phyloP scores from a whole-genome alignment of 164 flowering plant genomes.

The Vitis rupestris region DNA sequence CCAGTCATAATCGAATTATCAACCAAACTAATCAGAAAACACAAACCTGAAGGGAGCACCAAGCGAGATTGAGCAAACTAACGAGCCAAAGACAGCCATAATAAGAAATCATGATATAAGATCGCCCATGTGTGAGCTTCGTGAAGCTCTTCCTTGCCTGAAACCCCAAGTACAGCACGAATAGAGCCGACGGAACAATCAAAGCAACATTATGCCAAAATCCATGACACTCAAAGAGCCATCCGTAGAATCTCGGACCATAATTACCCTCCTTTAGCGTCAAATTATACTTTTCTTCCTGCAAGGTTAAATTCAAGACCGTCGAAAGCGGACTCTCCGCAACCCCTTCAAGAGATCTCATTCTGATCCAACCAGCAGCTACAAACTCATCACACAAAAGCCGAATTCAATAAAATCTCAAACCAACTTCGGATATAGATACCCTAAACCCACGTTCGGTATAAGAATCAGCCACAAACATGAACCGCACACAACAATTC shows the following conservation, averaged over 20 bases:
- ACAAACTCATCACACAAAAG: too few species aligned
- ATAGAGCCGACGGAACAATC: conserved; percentile 48
- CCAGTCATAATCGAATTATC: too few species aligned
- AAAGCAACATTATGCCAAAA: conserved; percentile 58
- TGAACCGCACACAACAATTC: too few species aligned
- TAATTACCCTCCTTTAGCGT: conserved; percentile 3
- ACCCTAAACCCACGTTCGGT: too few species aligned
- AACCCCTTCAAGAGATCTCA: too few species aligned
- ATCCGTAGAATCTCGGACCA: conserved; percentile 20
- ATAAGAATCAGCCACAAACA: too few species aligned
- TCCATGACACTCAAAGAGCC: conserved; percentile 70
- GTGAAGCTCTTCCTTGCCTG: conserved; percentile 64
- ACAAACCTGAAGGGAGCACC: conserved; percentile 84
- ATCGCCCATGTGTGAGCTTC: conserved; percentile 74
- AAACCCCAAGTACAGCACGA: conserved; percentile 58
- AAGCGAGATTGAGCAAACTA: conserved; percentile 71
- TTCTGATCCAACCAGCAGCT: too few species aligned
- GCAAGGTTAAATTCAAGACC: conserved; percentile 14
- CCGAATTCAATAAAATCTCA: too few species aligned
- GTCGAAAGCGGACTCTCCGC: not conserved
- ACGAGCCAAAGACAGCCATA: conserved; percentile 79
- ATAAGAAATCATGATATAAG: conserved; percentile 69
- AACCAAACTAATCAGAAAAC: too few species aligned
- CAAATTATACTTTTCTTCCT: not conserved
- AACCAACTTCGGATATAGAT: too few species aligned